Conservation (phyloP, 2,329 filamentous ascomycete species). For the Trichoderma simmonsii region DNA sequence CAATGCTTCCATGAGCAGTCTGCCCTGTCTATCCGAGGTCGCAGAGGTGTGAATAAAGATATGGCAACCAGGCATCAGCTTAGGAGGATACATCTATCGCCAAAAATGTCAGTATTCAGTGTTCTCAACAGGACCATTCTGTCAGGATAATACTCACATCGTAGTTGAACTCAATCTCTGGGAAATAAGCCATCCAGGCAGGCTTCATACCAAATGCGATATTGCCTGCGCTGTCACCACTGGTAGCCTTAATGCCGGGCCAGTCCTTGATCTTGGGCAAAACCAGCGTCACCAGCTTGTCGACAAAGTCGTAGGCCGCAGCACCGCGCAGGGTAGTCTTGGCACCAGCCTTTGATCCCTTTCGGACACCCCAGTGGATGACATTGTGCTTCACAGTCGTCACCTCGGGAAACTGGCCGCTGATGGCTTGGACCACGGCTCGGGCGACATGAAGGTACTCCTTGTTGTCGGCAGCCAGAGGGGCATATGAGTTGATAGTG, state of each 20-base stretch:
- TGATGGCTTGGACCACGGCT: constrained; percentile 81
- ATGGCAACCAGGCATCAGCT: constrained; percentile 81
- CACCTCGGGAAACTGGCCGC: constrained; percentile 67
- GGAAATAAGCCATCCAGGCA: constrained; percentile 78
- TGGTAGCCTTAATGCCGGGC: constrained; percentile 61
- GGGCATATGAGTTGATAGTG: constrained; percentile 73
- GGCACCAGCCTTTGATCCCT: constrained; percentile 68
- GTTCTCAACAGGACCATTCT: neutral
- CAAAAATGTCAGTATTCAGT: neutral
- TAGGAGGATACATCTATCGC: constrained; percentile 54
- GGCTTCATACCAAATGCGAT: constrained; percentile 75
- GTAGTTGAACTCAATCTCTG: constrained; percentile 92
- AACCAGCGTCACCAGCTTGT: constrained; percentile 86
- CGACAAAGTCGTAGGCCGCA: constrained; percentile 83
- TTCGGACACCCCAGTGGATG: constrained; percentile 68
- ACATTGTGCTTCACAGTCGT: constrained; percentile 70
- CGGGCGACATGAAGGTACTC: constrained; percentile 77
- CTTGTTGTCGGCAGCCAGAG: constrained; percentile 66
- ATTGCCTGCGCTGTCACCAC: constrained; percentile 87
- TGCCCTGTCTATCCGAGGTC: constrained; percentile 78
- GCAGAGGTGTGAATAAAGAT: constrained; percentile 82
- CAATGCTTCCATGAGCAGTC: constrained; percentile 58
- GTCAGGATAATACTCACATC: constrained; percentile 61
- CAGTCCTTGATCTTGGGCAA: constrained; percentile 96
- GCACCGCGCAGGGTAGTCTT: constrained; percentile 77